Evolutionary conservation across 208 protist genomes (phyloP).

Genomic region (Crithidia acanthocephali): DNA sequence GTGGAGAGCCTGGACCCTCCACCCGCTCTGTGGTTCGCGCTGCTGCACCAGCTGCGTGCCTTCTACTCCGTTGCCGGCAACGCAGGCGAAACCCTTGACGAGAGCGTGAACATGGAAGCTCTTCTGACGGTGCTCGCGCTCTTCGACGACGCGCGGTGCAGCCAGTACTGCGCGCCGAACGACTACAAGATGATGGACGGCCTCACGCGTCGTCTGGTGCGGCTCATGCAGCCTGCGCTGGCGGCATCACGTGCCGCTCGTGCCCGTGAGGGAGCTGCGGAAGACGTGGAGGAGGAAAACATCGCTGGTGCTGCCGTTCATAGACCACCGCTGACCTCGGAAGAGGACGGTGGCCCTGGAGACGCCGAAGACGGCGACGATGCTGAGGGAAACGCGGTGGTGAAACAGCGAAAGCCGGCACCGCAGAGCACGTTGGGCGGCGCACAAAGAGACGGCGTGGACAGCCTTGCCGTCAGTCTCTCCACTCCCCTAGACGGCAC

Average conservation of each 20-base stretch:
- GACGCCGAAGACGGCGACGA: background rate
- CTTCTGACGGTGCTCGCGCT: conserved; percentile 33
- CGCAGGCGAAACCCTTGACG: background rate
- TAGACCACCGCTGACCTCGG: too few relatives aligned
- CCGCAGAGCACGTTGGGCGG: background rate
- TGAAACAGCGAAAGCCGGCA: background rate
- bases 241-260: background rate
- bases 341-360: too few relatives aligned
- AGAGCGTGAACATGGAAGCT: conserved; percentile 9
- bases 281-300: too few relatives aligned
- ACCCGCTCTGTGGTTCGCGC: conserved; percentile 51
- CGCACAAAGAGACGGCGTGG: background rate
- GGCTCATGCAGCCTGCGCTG: conserved; percentile 15
- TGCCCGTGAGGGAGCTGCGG: background rate
- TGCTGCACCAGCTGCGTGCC: conserved; percentile 52
- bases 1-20: conserved; percentile 37
- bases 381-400: background rate
- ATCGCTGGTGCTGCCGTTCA: too few relatives aligned
- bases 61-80: background rate
- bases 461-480: background rate
- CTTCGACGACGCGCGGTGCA: conserved; percentile 18
- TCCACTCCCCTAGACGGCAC: background rate
- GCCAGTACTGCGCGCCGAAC: conserved; percentile 1
- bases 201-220: conserved; percentile 4
- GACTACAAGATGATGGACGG: conserved; percentile 9